Percentiles rank a stretch among this genome's conserved stretches.
phyloP scores from a whole-genome alignment of 2,329 filamentous ascomycete species.

The Bisporella sp. region DNA sequence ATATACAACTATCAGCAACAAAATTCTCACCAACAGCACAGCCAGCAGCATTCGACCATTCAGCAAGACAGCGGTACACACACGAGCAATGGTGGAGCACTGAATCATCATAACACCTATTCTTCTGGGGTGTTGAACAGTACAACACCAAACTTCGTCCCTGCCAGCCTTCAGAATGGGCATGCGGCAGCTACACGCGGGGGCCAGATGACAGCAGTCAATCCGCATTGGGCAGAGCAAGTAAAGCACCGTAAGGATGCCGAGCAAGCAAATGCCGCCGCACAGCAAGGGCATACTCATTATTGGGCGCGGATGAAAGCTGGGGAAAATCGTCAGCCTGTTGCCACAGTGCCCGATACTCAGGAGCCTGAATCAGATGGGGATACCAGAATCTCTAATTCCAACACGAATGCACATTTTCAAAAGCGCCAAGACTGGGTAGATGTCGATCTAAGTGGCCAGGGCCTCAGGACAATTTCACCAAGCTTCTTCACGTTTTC shows the following conservation, averaged over 20 bases:
- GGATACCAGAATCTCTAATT: conserved; percentile 52
- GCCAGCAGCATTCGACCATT: conserved; percentile 55
- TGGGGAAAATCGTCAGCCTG: conserved; percentile 55
- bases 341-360: conserved; percentile 38
- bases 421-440: conserved; percentile 79
- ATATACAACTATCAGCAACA: conserved; percentile 62
- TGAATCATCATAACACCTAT: conserved; percentile 54
- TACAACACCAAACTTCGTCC: conserved; percentile 49
- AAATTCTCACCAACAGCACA: conserved; percentile 42
- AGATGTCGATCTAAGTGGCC: conserved; percentile 91
- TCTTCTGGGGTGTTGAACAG: conserved; percentile 58
- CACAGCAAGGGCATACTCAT: conserved; percentile 58
- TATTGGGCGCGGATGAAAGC: conserved; percentile 69
- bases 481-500: conserved; percentile 76
- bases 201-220: conserved; percentile 45
- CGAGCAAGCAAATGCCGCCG: conserved; percentile 65
- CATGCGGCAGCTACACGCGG: conserved; percentile 41
- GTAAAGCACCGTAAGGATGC: conserved; percentile 72
- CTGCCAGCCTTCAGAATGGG: conserved; percentile 49
- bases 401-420: conserved; percentile 45
- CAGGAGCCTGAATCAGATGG: conserved; percentile 49
- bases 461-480: conserved; percentile 79
- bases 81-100: conserved; percentile 46
- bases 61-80: conserved; percentile 52
- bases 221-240: conserved; percentile 83